Evolutionary conservation across 495 filamentous ascomycete species (phyloP).

Genomic region (Penicillium odoratum): DNA sequence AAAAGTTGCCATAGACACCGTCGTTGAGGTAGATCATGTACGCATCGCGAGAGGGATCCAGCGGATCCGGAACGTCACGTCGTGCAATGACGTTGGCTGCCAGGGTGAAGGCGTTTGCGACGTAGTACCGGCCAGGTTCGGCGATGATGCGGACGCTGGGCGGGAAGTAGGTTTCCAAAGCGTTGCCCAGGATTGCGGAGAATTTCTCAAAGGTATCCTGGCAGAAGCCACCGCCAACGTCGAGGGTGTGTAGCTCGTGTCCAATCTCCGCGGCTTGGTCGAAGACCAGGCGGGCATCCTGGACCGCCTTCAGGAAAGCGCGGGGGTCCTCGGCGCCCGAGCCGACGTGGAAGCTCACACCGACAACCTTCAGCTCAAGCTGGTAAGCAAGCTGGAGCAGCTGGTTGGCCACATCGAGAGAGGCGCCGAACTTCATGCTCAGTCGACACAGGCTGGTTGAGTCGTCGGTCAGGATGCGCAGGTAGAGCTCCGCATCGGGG

Average conservation of each 20-base stretch:
- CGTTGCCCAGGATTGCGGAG: constrained; percentile 74
- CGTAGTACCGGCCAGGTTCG: constrained; percentile 95
- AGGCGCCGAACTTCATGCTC: constrained; percentile 95
- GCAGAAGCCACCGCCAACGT: constrained; percentile 93
- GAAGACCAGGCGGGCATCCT: constrained; percentile 85
- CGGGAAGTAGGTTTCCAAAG: constrained; percentile 86
- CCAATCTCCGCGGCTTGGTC: constrained; percentile 79
- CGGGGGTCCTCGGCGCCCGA: constrained; percentile 89
- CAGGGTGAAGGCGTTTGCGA: constrained; percentile 86
- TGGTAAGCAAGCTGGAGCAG: constrained; percentile 81
- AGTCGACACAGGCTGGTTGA: constrained; percentile 90
- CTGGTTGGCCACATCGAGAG: constrained; percentile 72
- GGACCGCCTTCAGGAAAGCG: constrained; percentile 85
- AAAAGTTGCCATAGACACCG: constrained; percentile 96
- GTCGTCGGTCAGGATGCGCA: constrained; percentile 95
- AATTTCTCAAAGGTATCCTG: constrained; percentile 88
- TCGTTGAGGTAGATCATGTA: constrained; percentile 99
- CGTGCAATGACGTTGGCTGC: constrained; percentile 96
- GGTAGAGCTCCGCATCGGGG: constrained; percentile 84
- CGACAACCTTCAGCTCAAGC: constrained; percentile 92
- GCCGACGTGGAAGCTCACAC: constrained; percentile 97
- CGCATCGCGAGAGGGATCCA: constrained; percentile 54
- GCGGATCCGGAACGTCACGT: constrained; percentile 70
- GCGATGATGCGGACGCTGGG: constrained; percentile 84
- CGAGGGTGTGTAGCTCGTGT: constrained; percentile 79